Evolutionary conservation across 106 monocot species (phyloP).

Genomic region (Acanthochlamys bracteata): DNA sequence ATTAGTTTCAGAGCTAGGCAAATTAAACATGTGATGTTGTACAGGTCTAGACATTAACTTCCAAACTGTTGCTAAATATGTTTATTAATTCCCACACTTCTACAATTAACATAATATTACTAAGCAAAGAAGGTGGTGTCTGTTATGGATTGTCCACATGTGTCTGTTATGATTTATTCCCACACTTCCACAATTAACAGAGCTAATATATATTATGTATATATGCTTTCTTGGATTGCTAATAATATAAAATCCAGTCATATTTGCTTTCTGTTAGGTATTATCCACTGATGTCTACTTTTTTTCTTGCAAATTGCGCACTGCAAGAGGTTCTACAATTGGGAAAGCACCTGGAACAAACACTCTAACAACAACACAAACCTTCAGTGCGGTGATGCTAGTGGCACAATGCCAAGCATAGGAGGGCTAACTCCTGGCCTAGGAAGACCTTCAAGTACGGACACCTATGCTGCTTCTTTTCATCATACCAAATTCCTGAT

Average conservation of each 20-base stretch:
- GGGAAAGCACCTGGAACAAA: neutral
- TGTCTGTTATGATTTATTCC: neutral
- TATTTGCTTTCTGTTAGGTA: neutral
- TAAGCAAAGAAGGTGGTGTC: neutral
- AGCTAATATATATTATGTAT: neutral
- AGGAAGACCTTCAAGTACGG: neutral
- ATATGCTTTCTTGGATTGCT: neutral
- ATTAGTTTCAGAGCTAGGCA: too few relatives aligned
- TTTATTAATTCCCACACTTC: neutral
- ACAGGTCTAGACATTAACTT: too few relatives aligned
- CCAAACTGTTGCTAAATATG: neutral
- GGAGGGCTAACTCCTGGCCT: slow-evolving; percentile 2
- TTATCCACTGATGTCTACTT: neutral
- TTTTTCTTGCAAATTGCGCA: neutral
- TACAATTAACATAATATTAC: neutral
- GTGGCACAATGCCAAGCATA: neutral
- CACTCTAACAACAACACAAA: neutral
- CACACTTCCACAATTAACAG: neutral
- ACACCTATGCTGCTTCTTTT: neutral
- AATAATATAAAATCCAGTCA: neutral
- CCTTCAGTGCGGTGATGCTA: neutral
- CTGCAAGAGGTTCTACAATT: neutral
- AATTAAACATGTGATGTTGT: too few relatives aligned
- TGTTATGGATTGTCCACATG: neutral
- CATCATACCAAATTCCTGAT: neutral